Evolutionary conservation across 1,139 yeast genomes (phyloP), one percentile per base, ranked within the genome.

Genomic region (Geotrichum australiense): DNA sequence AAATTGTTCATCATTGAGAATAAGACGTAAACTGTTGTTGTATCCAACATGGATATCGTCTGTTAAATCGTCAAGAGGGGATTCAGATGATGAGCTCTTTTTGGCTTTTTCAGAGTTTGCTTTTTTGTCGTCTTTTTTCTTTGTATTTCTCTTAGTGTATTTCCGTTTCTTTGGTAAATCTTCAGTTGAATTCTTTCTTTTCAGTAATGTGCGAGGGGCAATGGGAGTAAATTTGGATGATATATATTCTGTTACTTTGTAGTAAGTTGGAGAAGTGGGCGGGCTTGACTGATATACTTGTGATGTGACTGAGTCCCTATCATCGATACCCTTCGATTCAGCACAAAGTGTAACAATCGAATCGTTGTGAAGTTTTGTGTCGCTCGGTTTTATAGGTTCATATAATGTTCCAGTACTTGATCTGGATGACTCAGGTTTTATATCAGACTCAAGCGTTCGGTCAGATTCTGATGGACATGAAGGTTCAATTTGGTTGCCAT

Each of bases 241-340:
- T 7, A 11, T n/a, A 6, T n/a, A 15, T 26, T 26, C 29, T 11
- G 29, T 11, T 6, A 26, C 12, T 11, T 26, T 26, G 12, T 26
- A n/a, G 5, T n/a, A 15, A 15, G 32, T 29, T 5, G 32, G 32
- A 6, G 32, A 29, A 29, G 32, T 29, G 18, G 32, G 32, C 5
- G 32, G 32, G 21, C 32, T 29, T 6, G 32, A 29, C 7, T 29
- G 32, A 16, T 14, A 15, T 8, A 6, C 18, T 8, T 19, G 14
- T 4, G 32, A 29, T 18, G 18, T 8, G 5, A 29, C 5, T 6
- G 32, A 29, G 5, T 29, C 32, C n/a, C 12, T 8, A 15, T 29
- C 32, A n/a, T 29, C 32, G 7, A 11, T 16, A 4, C 5, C 7
- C 21, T 29, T 29, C 6, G 7, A 15, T 6, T 29, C 32, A 29